Conservation (phyloP, 2,329 filamentous ascomycete genomes). For the Sarocladium brachiariae region DNA sequence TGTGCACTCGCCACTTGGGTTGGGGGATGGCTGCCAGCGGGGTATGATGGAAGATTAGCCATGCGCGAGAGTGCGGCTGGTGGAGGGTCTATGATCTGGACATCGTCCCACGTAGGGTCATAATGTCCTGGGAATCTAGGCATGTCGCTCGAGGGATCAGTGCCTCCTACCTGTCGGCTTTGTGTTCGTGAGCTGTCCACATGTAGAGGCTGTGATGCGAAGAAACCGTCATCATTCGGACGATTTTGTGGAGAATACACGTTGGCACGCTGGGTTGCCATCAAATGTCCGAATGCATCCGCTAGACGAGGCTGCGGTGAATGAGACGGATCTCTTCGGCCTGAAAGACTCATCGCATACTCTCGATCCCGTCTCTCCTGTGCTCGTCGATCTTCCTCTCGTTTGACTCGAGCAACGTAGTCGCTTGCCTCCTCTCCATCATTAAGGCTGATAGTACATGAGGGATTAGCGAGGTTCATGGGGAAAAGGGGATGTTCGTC, state of each 20-base stretch:
- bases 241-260: neutral
- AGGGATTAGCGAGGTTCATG: neutral
- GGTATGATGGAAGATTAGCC: too few relatives aligned
- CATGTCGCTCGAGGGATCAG: too few relatives aligned
- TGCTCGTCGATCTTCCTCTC: neutral
- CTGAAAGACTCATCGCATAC: slow-evolving; percentile 22
- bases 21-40: neutral
- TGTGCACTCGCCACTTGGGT: neutral
- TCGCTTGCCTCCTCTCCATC: neutral
- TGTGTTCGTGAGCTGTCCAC: too few relatives aligned
- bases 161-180: too few relatives aligned
- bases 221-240: neutral
- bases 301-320: slow-evolving; percentile 2
- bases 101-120: slow-evolving; percentile 16
- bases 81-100: neutral
- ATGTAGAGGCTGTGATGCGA: neutral
- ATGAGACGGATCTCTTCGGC: slow-evolving; percentile 8
- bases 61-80: too few relatives aligned
- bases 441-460: neutral
- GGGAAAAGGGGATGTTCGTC: neutral
- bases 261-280: slow-evolving; percentile 21
- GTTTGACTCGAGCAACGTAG: slow-evolving; percentile 15
- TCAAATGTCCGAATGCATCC: slow-evolving; percentile 22
- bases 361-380: slow-evolving; percentile 22
- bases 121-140: slow-evolving; percentile 11